Percentiles rank a stretch among this genome's conserved stretches.
Conservation (phyloP, 225 moss, liverwort and hornwort genomes). For the Antitrichia curtipendula region DNA sequence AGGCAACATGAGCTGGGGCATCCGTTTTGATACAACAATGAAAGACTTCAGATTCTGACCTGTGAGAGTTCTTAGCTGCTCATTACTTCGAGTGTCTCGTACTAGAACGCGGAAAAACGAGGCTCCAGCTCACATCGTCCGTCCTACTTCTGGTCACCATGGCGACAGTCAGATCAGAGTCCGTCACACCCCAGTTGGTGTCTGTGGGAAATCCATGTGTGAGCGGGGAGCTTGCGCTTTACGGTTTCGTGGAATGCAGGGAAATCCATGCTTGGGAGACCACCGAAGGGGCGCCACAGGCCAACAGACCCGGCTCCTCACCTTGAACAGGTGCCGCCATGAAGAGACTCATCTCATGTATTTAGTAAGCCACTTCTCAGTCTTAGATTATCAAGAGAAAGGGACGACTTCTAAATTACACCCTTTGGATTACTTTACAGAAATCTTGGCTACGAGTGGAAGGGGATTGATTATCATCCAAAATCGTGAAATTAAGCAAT, state of each 20-base stretch:
- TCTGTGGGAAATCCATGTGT: background rate
- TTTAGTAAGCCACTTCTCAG: background rate
- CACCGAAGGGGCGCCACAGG: background rate
- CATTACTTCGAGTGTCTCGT: background rate
- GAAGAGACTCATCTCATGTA: background rate
- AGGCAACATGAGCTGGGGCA: background rate
- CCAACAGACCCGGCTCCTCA: conserved; percentile 25
- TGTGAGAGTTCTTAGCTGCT: background rate
- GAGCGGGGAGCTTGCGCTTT: background rate
- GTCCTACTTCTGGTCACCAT: background rate
- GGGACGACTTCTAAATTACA: background rate
- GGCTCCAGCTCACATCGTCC: background rate
- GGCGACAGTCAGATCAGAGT: background rate
- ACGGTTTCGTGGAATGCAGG: background rate
- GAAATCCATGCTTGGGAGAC: background rate
- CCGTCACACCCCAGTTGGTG: background rate
- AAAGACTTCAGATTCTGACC: background rate
- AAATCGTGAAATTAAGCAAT: no score
- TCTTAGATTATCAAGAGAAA: background rate
- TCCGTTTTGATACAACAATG: background rate
- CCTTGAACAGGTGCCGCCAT: background rate
- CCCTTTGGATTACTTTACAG: background rate
- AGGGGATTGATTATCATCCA: background rate
- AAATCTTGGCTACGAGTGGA: background rate
- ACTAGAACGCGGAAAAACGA: background rate